Evolutionary conservation across 257 asterid species (phyloP), one percentile per base, ranked within the genome.

Genomic region (Plantago ovata): DNA sequence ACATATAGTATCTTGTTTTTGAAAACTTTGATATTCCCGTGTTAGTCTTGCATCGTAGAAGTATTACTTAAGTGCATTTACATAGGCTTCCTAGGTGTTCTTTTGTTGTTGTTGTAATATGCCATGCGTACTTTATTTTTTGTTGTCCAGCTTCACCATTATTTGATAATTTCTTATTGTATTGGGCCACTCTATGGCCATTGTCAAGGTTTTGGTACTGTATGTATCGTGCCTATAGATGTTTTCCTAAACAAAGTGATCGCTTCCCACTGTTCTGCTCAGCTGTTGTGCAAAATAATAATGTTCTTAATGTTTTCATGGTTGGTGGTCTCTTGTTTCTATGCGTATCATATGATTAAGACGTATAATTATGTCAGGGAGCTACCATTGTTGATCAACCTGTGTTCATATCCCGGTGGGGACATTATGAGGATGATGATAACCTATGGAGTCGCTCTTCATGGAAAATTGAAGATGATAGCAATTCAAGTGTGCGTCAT

Each of bases 391-490:
- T 84, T 71, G 97, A 89, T 69, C 99, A 86, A 67, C 91, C 87
- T 32, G 95, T 92, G 57, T 81, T 87, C 89, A 84, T 92, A 80
- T 57, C 94, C 60, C 83, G 81, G 47, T 89, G 99, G 95, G 95
- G 95, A 44, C 80, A 79, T 68, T 76, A 79, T 24, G 89, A 86
- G 45, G 96, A 79, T 24, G 86, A 76, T 65, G 61, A 65, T 68
- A 69, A 70, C 62, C 41, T 72, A 44, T 93, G 97, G 99, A 78
- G 67, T 46, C 94, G 43, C 54, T 55, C 89, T 61, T 63, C 95
- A 14, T 86, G 94, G 97, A 82, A 46, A 53, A 74, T 65, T 32
- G 81, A 80, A 65, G 94, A 81, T 5, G 94, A 69, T 54, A 81
- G 76, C 75, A 58, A 58, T 64, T 41, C 77, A 50, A 69, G 68